Conservation (phyloP, 768 basidiomycete species). For the Paxillus ammoniavirescens region DNA sequence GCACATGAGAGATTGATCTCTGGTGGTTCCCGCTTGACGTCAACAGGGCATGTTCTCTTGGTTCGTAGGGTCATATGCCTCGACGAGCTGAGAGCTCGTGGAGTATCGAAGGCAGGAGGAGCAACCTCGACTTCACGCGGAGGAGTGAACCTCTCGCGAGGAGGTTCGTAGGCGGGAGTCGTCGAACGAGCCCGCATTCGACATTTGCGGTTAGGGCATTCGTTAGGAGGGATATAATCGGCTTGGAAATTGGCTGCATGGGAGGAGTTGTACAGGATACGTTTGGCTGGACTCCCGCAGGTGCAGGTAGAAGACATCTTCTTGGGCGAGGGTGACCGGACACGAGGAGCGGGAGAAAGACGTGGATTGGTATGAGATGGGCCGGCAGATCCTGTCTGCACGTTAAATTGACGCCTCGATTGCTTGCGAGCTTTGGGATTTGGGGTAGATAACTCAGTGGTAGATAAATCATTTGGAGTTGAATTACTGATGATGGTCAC, state of each 20-base stretch:
- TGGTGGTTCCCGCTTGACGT: conserved; percentile 65
- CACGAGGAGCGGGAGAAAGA: conserved; percentile 27
- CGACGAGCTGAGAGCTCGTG: conserved; percentile 10
- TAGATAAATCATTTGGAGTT: neutral
- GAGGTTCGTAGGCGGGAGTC: conserved; percentile 67
- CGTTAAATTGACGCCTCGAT: conserved; percentile 11
- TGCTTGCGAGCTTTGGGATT: conserved; percentile 64
- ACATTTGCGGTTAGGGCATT: conserved; percentile 22
- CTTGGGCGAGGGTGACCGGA: conserved; percentile 21
- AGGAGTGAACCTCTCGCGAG: conserved; percentile 66
- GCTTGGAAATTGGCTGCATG: conserved; percentile 49
- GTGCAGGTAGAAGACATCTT: conserved; percentile 14
- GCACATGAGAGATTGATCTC: conserved; percentile 57
- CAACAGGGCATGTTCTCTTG: conserved; percentile 14
- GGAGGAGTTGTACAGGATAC: conserved; percentile 36
- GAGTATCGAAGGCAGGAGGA: conserved; percentile 28
- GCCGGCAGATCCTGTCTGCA: neutral
- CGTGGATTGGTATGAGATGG: neutral
- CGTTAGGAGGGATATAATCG: conserved; percentile 43
- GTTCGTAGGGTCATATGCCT: conserved; percentile 33
- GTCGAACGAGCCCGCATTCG: conserved; percentile 39
- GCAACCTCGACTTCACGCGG: conserved; percentile 59
- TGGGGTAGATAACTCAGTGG: conserved; percentile 38
- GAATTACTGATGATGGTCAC: neutral
- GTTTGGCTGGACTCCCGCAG: conserved; percentile 27